Conservation (phyloP, 1,284 basidiomycete species). For the Irpex rosettiformis region DNA sequence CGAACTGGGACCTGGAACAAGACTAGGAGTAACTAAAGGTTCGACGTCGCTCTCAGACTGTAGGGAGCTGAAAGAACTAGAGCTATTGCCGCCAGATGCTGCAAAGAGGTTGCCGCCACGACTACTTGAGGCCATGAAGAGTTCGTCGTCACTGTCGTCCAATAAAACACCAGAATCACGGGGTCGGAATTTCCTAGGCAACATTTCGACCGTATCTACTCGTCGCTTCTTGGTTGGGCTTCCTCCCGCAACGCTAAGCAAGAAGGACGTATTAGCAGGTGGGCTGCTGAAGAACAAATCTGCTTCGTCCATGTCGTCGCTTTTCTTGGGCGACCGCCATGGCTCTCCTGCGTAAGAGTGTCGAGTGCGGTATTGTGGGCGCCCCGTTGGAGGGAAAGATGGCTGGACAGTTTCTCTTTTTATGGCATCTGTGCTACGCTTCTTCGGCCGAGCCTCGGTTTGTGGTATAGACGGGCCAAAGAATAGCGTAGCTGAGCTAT, state of each 20-base stretch:
- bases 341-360: slow-evolving; percentile 55
- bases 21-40: slow-evolving; percentile 63
- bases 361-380: slow-evolving; percentile 39
- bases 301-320: slow-evolving; percentile 44
- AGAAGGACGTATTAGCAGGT: slow-evolving; percentile 44
- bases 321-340: slow-evolving; percentile 12
- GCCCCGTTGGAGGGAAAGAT: slow-evolving; percentile 6
- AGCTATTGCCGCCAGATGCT: slow-evolving; percentile 42
- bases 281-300: slow-evolving; percentile 54
- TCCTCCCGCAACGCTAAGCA: slow-evolving; percentile 48
- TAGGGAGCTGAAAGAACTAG: slow-evolving; percentile 58
- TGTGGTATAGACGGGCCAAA: slow-evolving; percentile 60
- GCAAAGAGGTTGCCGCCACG: not conserved
- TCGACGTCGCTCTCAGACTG: slow-evolving; percentile 53
- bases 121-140: not conserved
- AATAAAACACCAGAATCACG: slow-evolving; percentile 65
- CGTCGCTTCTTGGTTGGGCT: slow-evolving; percentile 48
- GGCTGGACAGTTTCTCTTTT: slow-evolving; percentile 13
- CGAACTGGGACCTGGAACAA: slow-evolving; percentile 48
- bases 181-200: slow-evolving; percentile 66
- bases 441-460: slow-evolving; percentile 22
- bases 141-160: slow-evolving; percentile 28
- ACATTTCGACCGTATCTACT: slow-evolving; percentile 30
- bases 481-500: slow-evolving; percentile 63
- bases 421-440: slow-evolving; percentile 17